Evolutionary conservation across 2,329 filamentous ascomycete species (phyloP), one percentile per base, ranked within the genome.

Genomic region (Beauveria brongniartii): DNA sequence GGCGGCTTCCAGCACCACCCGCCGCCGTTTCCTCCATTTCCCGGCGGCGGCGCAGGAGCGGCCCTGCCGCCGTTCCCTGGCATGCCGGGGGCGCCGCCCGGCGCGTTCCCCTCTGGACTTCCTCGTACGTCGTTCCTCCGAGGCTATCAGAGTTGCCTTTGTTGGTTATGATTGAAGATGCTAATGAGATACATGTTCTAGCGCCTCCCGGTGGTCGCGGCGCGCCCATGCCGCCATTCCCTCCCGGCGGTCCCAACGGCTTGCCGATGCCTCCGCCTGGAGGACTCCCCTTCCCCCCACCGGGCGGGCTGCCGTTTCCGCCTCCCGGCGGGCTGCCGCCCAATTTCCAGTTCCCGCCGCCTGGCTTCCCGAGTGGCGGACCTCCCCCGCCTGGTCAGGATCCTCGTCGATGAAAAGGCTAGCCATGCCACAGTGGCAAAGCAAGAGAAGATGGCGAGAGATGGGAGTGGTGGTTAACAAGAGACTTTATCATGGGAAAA

Each of bases 11-110:
- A 14, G 47, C 37, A 43, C 46, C 55, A 50, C 37, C 79, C 80
- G 37, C 79, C 82, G 66, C 75, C 84, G 40, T 89, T 87, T 70
- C 80, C 77, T 70, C 80, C 77, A 62, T 87, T 91, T 71, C 85
- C 87, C 50, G 84, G 51, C 62, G 67, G 68, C 26, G 34, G 28
- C 9, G 22, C 62, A 30, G 51, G 47, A 50, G 50, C 37, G 1
- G 85, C 84, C 60, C 84, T 84, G 61, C 85, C 84, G 50, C 84
- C 83, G 28, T 87, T 86, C 67, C 81, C 80, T 55, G 78, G 78
- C 55, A 75, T 81, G 73, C 78, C 75, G 34, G 74, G 74, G 46
- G 74, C 69, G 5, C 74, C 74, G 40, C 75, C 77, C 65, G 72
- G 73, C 34, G 69, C 70, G 50, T 73, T 77, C 37, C 74, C 74